phyloP scores from a whole-genome alignment of 1,139 yeast species.

The Ogataea hybrid region DNA sequence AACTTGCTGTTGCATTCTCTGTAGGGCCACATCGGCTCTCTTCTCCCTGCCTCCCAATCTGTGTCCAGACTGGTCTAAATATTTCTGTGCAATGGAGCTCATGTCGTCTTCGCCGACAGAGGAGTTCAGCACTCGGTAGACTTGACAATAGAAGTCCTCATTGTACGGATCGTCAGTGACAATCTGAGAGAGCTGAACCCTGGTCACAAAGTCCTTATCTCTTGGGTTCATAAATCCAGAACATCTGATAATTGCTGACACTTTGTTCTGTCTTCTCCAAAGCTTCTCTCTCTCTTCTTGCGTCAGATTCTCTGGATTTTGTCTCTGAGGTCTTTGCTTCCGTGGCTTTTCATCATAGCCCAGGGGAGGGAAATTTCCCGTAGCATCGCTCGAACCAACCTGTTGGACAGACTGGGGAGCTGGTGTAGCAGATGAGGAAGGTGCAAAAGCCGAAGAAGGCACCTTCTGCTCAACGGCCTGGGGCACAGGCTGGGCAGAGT shows the following conservation, averaged over 20 bases:
- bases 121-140: constrained; percentile 75
- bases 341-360: constrained; percentile 18
- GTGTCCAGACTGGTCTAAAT: constrained; percentile 90
- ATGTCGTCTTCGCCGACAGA: constrained; percentile 32
- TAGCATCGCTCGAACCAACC: no score
- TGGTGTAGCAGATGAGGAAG: background rate
- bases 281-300: constrained; percentile 56
- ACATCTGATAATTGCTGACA: constrained; percentile 72
- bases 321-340: constrained; percentile 23
- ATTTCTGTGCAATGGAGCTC: constrained; percentile 88
- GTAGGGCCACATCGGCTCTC: constrained; percentile 92
- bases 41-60: constrained; percentile 84
- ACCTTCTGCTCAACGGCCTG: background rate
- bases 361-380: constrained; percentile 20
- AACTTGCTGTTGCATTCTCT: constrained; percentile 98
- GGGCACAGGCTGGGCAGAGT: no score
- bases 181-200: constrained; percentile 92
- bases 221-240: constrained; percentile 96
- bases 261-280: constrained; percentile 74
- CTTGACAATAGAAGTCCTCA: constrained; percentile 96
- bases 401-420: background rate
- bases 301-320: constrained; percentile 37
- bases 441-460: background rate
- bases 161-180: constrained; percentile 97
- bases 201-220: constrained; percentile 92